A percentile compares a stretch with the other conserved stretches of the same genome.
phyloP scores from a whole-genome alignment of 73 alveolate species.

The Halteria grandinella region DNA sequence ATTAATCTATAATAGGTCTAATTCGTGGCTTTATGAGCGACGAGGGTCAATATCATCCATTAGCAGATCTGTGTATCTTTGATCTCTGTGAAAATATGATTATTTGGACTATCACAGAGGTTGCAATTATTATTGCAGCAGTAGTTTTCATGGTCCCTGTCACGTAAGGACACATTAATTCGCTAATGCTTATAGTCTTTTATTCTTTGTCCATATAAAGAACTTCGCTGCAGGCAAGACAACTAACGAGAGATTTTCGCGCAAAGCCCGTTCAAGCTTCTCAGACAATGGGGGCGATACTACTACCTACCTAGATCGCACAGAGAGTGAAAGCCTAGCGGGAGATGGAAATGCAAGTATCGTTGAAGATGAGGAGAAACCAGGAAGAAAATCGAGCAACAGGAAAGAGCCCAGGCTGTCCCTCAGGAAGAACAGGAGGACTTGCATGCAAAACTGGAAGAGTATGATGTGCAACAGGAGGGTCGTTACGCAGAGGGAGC shows the following conservation, averaged over 20 bases:
- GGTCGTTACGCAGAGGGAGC: slow-evolving; percentile 5
- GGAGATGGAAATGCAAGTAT: too few relatives aligned
- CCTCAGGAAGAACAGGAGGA: background rate
- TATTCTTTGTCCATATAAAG: slow-evolving; percentile 28
- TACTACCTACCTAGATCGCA: too few relatives aligned
- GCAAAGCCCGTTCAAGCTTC: too few relatives aligned
- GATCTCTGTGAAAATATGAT: too few relatives aligned
- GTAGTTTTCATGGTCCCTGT: slow-evolving; percentile 16
- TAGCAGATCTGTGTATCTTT: too few relatives aligned
- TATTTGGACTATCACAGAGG: too few relatives aligned
- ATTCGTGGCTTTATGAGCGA: too few relatives aligned
- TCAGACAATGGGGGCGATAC: too few relatives aligned
- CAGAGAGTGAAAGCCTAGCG: too few relatives aligned
- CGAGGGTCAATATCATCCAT: too few relatives aligned
- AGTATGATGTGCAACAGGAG: slow-evolving; percentile 12
- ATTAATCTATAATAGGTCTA: too few relatives aligned
- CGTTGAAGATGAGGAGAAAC: too few relatives aligned
- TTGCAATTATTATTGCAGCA: background rate
- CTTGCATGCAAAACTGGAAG: slow-evolving; percentile 16
- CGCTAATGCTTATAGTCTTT: slow-evolving; percentile 3
- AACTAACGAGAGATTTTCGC: slow-evolving; percentile 55
- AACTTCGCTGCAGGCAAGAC: slow-evolving; percentile 47
- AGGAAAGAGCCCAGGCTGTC: background rate
- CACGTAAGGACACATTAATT: slow-evolving; percentile 7
- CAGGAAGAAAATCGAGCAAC: slow-evolving; percentile 20